A percentile compares a stretch with the other conserved stretches of the same genome.
Conservation (phyloP, 805 yeast genomes). For the Teunomyces tritomae region DNA sequence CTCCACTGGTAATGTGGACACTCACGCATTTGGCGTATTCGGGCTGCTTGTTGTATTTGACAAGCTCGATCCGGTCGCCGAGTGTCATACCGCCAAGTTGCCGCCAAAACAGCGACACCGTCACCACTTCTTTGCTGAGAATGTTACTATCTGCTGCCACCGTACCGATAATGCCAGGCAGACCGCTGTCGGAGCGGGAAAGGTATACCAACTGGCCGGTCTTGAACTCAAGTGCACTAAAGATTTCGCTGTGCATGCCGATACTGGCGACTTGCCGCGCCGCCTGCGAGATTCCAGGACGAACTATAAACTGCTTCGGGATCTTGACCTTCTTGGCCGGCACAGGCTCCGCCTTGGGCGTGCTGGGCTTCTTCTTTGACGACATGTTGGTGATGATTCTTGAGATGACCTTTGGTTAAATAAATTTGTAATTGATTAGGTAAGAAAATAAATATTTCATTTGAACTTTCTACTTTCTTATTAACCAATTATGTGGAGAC, state of each 20-base stretch:
- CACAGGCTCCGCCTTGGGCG: constrained; percentile 16
- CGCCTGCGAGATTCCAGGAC: constrained; percentile 25
- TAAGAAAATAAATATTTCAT: neutral
- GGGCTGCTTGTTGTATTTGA: constrained; percentile 50
- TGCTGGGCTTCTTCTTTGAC: constrained; percentile 24
- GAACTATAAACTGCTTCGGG: constrained; percentile 40
- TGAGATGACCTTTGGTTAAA: neutral
- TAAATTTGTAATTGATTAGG: neutral
- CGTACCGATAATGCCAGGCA: constrained; percentile 44
- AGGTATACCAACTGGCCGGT: constrained; percentile 47
- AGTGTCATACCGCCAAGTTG: constrained; percentile 41
- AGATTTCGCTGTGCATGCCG: constrained; percentile 40
- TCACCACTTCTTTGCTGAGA: constrained; percentile 27
- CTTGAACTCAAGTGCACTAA: constrained; percentile 46
- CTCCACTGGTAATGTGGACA: neutral
- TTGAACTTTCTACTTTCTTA: neutral
- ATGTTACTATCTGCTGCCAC: constrained; percentile 35
- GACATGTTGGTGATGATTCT: constrained; percentile 13
- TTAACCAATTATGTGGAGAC: neutral
- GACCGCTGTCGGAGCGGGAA: constrained; percentile 40
- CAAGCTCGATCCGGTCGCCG: constrained; percentile 48
- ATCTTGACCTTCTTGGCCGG: constrained; percentile 34
- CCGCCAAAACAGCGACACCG: constrained; percentile 25
- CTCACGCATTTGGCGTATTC: constrained; percentile 19
- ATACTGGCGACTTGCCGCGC: constrained; percentile 26